phyloP scores from a whole-genome alignment of 2,329 filamentous ascomycete genomes.

The Penicillium occitanis region DNA sequence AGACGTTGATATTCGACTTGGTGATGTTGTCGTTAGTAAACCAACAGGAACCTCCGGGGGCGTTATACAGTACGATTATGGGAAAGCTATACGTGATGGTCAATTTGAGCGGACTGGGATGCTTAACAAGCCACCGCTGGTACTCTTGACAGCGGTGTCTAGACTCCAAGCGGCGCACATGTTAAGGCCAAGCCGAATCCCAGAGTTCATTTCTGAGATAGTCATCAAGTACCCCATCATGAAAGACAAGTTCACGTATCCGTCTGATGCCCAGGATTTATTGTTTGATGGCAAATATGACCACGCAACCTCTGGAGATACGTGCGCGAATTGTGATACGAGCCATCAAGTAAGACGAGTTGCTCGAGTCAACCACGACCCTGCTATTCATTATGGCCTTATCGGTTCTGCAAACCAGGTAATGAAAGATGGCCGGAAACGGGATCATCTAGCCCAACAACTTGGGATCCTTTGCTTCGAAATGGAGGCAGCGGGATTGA shows the following conservation, averaged over 20 bases:
- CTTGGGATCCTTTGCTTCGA: background rate
- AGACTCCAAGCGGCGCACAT: background rate
- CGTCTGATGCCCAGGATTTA: background rate
- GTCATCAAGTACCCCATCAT: background rate
- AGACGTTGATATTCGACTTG: conserved; percentile 20
- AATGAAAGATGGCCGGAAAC: background rate
- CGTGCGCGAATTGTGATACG: background rate
- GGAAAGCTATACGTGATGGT: background rate
- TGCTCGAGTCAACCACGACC: background rate
- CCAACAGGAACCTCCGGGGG: conserved; percentile 21
- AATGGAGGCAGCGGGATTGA: background rate
- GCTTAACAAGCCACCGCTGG: conserved; percentile 7
- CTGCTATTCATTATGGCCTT: conserved; percentile 10
- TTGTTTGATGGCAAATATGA: background rate
- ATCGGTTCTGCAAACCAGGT: conserved; percentile 10
- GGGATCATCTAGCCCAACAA: background rate
- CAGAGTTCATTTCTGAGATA: background rate
- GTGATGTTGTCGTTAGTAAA: conserved; percentile 23
- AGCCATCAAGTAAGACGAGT: background rate
- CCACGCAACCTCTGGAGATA: background rate
- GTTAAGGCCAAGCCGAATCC: background rate
- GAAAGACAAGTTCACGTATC: background rate
- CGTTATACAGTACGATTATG: conserved; percentile 26
- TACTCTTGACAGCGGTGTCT: conserved; percentile 5
- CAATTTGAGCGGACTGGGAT: background rate